These are phyloP conservation scores for Fusarium sp. DNA, from an alignment of 2,329 filamentous ascomycete genomes.

Conservation along the genomic window DNA sequence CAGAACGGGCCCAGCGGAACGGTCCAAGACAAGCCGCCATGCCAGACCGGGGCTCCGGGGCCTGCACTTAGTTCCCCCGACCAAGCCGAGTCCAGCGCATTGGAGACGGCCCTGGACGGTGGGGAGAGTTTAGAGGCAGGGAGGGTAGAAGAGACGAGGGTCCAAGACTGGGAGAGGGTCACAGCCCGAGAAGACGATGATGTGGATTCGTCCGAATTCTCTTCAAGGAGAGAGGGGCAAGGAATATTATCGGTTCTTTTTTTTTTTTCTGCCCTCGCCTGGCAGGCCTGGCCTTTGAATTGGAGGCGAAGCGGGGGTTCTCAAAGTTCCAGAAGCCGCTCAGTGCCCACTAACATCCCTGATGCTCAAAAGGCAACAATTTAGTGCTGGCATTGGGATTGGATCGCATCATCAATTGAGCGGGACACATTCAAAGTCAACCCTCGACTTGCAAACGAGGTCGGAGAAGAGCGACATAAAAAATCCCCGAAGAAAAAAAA, in stretches of 20 bases:
- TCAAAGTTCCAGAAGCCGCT: constrained; percentile 39
- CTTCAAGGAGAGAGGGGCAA: constrained; percentile 21
- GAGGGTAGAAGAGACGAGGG: not conserved
- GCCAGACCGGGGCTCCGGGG: constrained; percentile 25
- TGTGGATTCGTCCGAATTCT: constrained; percentile 11
- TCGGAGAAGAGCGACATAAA: not conserved
- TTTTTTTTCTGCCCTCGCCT: constrained; percentile 19
- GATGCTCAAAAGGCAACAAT: constrained; percentile 3
- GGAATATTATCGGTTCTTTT: constrained; percentile 31
- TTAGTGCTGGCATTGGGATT: constrained; percentile 8
- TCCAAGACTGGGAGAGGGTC: constrained; percentile 13
- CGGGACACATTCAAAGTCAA: too few relatives aligned
- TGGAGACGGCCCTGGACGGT: constrained; percentile 31
- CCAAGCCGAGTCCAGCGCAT: constrained; percentile 31
- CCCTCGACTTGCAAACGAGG: not conserved
- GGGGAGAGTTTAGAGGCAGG: constrained; percentile 13
- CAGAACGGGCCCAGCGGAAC: constrained; percentile 41
- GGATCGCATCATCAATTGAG: constrained; percentile 7
- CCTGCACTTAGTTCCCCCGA: constrained; percentile 40
- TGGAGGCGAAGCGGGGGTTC: constrained; percentile 29
- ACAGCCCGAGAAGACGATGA: constrained; percentile 14
- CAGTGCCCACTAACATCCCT: constrained; percentile 21
- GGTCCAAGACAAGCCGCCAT: constrained; percentile 44
- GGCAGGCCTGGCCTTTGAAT: not conserved
- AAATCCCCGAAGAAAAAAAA: constrained; percentile 12